These are phyloP conservation scores for Tulasnella calospora DNA, from an alignment of 768 basidiomycete genomes.

Conservation along the genomic window DNA sequence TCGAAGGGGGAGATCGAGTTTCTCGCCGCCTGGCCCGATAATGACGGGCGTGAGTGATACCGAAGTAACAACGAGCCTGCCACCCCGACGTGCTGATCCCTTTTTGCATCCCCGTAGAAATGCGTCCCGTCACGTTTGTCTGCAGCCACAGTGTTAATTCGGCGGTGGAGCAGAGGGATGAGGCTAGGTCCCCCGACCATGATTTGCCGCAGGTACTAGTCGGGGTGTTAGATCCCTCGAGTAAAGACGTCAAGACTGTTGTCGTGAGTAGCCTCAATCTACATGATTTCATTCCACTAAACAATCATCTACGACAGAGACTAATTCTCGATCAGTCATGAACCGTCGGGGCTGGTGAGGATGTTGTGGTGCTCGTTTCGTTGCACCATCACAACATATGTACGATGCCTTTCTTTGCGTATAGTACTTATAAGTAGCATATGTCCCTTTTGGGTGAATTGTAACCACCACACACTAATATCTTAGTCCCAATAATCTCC, in stretches of 20 bases:
- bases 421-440: background rate
- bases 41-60: background rate
- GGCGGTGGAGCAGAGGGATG: background rate
- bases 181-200: background rate
- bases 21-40: background rate
- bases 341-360: background rate
- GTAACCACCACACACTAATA: background rate
- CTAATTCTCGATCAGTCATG: background rate
- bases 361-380: background rate
- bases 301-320: background rate
- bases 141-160: background rate
- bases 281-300: background rate
- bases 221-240: background rate
- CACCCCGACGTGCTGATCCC: background rate
- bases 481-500: too few relatives aligned
- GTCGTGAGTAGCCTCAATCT: background rate
- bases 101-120: background rate
- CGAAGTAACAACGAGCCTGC: background rate
- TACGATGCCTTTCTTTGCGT: background rate
- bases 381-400: background rate
- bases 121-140: background rate
- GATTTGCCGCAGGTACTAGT: background rate
- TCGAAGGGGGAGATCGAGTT: background rate
- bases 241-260: background rate
- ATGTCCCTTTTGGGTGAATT: background rate